Percentiles rank a stretch among this genome's conserved stretches.
Conservation (phyloP, 768 basidiomycete species). For the Lactarius sanguifluus region DNA sequence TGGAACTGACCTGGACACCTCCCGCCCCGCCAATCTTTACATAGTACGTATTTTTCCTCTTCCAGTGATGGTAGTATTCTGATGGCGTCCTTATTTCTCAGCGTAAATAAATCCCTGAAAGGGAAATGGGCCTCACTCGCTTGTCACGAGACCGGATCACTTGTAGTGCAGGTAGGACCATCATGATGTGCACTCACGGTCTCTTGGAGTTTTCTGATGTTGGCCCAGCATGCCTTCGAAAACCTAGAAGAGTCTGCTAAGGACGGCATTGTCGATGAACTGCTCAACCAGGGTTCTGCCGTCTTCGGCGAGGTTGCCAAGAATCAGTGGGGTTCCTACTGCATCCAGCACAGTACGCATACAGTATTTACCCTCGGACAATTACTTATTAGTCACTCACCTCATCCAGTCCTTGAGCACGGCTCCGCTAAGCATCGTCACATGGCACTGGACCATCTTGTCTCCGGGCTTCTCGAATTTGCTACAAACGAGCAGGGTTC, state of each 20-base stretch:
- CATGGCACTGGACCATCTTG: conserved; percentile 75
- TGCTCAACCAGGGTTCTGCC: conserved; percentile 67
- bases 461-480: conserved; percentile 74
- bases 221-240: conserved; percentile 72
- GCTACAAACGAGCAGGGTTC: conserved; percentile 84
- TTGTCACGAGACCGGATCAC: conserved; percentile 87
- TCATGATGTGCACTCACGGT: not conserved
- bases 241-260: conserved; percentile 82
- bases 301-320: conserved; percentile 77
- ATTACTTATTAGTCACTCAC: conserved; percentile 16
- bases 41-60: conserved; percentile 52
- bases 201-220: conserved; percentile 22
- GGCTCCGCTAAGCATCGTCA: conserved; percentile 73
- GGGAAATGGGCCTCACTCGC: conserved; percentile 89
- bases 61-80: not conserved
- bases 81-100: conserved; percentile 35
- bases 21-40: conserved; percentile 88
- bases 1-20: conserved; percentile 86
- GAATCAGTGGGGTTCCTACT: conserved; percentile 89
- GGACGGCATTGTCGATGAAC: conserved; percentile 79
- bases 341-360: conserved; percentile 76
- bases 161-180: conserved; percentile 72
- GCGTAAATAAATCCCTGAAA: conserved; percentile 83
- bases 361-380: not conserved
- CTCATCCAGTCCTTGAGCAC: conserved; percentile 70